Percentiles rank a stretch among this genome's conserved stretches.
phyloP scores from a whole-genome alignment of 1,284 basidiomycete species.

The Moesziomyces sp. region DNA sequence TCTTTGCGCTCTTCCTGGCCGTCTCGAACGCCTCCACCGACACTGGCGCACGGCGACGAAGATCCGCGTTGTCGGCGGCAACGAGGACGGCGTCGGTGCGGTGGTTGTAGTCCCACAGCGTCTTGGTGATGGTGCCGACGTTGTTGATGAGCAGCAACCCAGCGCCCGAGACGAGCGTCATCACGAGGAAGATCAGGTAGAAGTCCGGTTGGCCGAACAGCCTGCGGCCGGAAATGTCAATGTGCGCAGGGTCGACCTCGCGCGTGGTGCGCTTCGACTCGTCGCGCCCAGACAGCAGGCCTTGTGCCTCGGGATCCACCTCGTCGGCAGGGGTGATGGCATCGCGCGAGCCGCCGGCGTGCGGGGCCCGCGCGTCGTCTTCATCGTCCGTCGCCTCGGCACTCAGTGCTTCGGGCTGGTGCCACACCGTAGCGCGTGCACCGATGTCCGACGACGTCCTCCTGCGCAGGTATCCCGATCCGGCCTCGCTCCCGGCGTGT shows the following conservation, averaged over 20 bases:
- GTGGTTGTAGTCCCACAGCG: conserved; percentile 78
- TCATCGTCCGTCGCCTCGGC: conserved; percentile 37
- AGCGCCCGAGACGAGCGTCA: conserved; percentile 83
- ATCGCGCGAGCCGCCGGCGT: conserved; percentile 2
- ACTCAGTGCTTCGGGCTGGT: conserved; percentile 28
- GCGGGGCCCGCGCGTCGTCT: not conserved
- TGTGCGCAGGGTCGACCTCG: conserved; percentile 16
- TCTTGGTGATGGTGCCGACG: conserved; percentile 89
- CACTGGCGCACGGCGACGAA: not conserved
- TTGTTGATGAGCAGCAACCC: conserved; percentile 96
- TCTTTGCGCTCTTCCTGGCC: conserved; percentile 73
- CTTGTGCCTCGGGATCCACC: conserved; percentile 27
- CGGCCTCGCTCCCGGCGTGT: not conserved
- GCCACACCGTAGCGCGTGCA: conserved; percentile 49
- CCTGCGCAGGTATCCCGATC: conserved; percentile 14
- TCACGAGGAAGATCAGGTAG: conserved; percentile 77
- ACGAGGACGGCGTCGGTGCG: conserved; percentile 21
- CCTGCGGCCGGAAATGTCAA: conserved; percentile 72
- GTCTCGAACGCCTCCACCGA: conserved; percentile 9
- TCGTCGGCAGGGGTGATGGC: conserved; percentile 1
- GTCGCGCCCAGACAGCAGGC: conserved; percentile 23
- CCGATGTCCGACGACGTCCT: conserved; percentile 55
- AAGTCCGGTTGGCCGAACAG: conserved; percentile 75
- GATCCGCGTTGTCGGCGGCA: conserved; percentile 16
- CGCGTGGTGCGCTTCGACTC: conserved; percentile 13